These are phyloP conservation scores for Cercospora sojina DNA, from an alignment of 2,329 filamentous ascomycete genomes.

Conservation along the genomic window DNA sequence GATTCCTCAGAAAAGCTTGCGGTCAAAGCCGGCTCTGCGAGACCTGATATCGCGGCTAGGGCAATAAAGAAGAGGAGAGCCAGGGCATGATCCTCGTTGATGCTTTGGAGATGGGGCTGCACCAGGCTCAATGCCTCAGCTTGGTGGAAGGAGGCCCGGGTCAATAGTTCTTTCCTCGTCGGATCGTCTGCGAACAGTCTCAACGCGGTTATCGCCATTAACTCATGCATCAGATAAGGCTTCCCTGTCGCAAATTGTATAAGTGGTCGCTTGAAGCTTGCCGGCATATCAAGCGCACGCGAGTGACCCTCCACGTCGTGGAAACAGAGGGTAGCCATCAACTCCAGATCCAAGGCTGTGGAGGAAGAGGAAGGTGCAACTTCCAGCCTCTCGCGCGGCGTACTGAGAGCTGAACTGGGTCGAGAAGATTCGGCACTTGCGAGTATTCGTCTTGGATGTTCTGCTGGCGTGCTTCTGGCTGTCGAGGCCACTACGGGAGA, in stretches of 20 bases:
- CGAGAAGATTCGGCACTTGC: not conserved
- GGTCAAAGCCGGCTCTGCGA: not conserved
- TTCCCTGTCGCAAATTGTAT: not conserved
- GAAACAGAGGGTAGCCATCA: not conserved
- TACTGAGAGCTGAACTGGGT: not conserved
- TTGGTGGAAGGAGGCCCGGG: not conserved
- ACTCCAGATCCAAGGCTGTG: not conserved
- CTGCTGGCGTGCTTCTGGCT: not conserved
- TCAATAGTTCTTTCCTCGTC: not conserved
- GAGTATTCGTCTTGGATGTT: not conserved
- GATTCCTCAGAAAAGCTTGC: not conserved
- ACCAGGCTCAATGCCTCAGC: not conserved
- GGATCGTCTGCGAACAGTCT: not conserved
- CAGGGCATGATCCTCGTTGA: not conserved
- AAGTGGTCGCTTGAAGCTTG: not conserved
- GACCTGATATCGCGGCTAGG: not conserved
- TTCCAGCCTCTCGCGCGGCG: not conserved
- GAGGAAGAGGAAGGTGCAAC: not conserved
- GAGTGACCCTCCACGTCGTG: not conserved
- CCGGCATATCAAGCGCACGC: not conserved
- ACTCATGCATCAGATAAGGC: not conserved
- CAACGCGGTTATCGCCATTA: not conserved
- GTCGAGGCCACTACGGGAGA: not conserved
- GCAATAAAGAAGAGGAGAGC: not conserved
- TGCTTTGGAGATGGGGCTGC: not conserved